These are phyloP conservation scores for Ploettnerulaceae sp. DNA, from an alignment of 2,329 filamentous ascomycete genomes.

Conservation along the genomic window DNA sequence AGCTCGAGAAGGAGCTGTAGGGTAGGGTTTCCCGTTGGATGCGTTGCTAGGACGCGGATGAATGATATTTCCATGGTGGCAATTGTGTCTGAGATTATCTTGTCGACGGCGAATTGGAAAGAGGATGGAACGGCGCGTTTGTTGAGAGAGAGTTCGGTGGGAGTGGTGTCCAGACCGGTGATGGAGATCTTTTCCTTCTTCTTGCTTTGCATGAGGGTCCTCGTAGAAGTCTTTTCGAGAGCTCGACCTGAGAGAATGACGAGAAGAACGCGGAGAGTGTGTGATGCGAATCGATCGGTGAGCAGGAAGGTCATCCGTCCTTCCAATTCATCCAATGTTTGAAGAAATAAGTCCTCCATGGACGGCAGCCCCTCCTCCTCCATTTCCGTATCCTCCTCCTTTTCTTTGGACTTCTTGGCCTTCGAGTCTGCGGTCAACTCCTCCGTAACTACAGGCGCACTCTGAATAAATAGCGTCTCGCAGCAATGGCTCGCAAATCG, in stretches of 20 bases:
- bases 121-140: conserved; percentile 66
- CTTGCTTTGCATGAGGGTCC: conserved; percentile 80
- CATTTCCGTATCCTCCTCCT: conserved; percentile 42
- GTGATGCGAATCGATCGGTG: conserved; percentile 85
- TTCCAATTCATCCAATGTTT: conserved; percentile 82
- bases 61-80: conserved; percentile 72
- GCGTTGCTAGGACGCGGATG: conserved; percentile 77
- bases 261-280: conserved; percentile 80
- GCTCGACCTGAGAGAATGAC: conserved; percentile 81
- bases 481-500: conserved; percentile 97
- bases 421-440: conserved; percentile 53
- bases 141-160: conserved; percentile 43
- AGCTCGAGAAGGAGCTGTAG: conserved; percentile 87
- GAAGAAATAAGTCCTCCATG: conserved; percentile 82
- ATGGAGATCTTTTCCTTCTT: conserved; percentile 81
- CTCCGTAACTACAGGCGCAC: conserved; percentile 71
- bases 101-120: conserved; percentile 71
- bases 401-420: conserved; percentile 40
- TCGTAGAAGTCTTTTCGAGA: conserved; percentile 62
- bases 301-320: conserved; percentile 76
- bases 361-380: conserved; percentile 48
- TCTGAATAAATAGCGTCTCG: conserved; percentile 83
- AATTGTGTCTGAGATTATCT: conserved; percentile 75
- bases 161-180: conserved; percentile 45
- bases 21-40: conserved; percentile 86